Base-by-base conservation (phyloP, 768 basidiomycete species). In the Hydnomerulius pinastri region DNA sequence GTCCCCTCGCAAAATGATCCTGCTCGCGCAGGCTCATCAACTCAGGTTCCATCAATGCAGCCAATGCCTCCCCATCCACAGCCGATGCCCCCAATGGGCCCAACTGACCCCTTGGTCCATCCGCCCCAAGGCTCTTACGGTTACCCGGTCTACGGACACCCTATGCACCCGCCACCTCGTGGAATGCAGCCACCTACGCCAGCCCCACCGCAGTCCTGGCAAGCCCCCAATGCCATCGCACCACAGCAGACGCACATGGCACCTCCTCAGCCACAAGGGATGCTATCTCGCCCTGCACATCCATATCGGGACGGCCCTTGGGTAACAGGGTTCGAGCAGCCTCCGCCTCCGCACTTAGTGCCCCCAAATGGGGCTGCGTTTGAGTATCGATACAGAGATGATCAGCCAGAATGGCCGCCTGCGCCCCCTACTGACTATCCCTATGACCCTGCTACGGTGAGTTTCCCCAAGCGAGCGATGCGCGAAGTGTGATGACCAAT, bases 181-280 rank as follows among this genome's bases (percentile, higher is more conserved):
- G 62, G 76, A 27, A 71, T 81, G 56, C 79, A 76, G 35, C 70
- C 74, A 8, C 67, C 77, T 12, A 66, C 78, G 12, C 67, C 78
- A 24, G 76, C 74, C 3, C 76, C 81, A 7, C 78, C 83, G 5
- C 85, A 82, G 51, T 73, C 82, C 15, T 87, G 87, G 86, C 85
- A 86, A 59, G 74, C 77, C 6, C 68, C 83, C 4, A 76, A 73
- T 36, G 77, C 75, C 20, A 83, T 89, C 33, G 77, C 82, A 0
- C 85, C 86, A 6, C 78, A 84, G 46, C 86, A 87, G 56, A 80
- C 84, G 0, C 86, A 79, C 46, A 71, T 82, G 56, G 65, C 82
- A 4, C 73, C 74, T 49, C 71, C 77, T 11, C 73, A 76, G 12
- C 70, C 75, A 4, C 71, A 74, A 1, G 73, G 73, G 5, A 73